Evolutionary conservation across 1,284 basidiomycete species (phyloP).

Genomic region (Leccinum griseonigrum): DNA sequence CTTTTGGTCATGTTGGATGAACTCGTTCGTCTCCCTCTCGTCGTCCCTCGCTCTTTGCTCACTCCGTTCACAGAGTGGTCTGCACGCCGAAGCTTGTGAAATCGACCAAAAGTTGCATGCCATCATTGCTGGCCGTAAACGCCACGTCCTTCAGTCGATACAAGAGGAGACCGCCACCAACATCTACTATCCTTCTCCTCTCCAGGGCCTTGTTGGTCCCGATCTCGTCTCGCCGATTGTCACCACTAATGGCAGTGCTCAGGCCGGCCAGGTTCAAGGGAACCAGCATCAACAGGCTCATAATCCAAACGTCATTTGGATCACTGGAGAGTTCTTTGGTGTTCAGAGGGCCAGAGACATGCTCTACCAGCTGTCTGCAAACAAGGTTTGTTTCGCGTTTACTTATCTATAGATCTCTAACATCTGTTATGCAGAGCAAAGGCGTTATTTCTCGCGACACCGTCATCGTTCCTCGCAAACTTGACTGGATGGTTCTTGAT

Average conservation of each 20-base stretch:
- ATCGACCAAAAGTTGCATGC: slow-evolving; percentile 95
- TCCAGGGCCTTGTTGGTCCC: slow-evolving; percentile 81
- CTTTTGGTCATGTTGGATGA: slow-evolving; percentile 95
- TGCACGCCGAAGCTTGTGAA: slow-evolving; percentile 89
- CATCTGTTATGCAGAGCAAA: slow-evolving; percentile 67
- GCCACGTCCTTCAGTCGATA: slow-evolving; percentile 84
- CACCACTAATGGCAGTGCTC: slow-evolving; percentile 31
- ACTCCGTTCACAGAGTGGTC: slow-evolving; percentile 59
- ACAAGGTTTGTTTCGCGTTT: slow-evolving; percentile 60
- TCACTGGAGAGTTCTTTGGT: slow-evolving; percentile 97
- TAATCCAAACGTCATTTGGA: slow-evolving; percentile 85
- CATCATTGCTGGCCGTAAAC: slow-evolving; percentile 90
- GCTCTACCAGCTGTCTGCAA: slow-evolving; percentile 84
- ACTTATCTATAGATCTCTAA: background rate
- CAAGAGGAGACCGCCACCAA: slow-evolving; percentile 98
- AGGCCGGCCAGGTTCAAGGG: slow-evolving; percentile 19
- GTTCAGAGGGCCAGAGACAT: slow-evolving; percentile 95
- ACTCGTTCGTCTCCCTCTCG: slow-evolving; percentile 54
- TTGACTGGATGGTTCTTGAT: slow-evolving; percentile 98
- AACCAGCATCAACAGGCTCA: slow-evolving; percentile 33
- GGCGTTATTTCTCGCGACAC: slow-evolving; percentile 90
- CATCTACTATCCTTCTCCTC: slow-evolving; percentile 90
- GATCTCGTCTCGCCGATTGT: slow-evolving; percentile 44
- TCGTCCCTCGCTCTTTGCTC: background rate
- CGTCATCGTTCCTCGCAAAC: slow-evolving; percentile 91